Base-by-base conservation (phyloP, 129 eudicot species). In the Oenanthe sinensis region DNA sequence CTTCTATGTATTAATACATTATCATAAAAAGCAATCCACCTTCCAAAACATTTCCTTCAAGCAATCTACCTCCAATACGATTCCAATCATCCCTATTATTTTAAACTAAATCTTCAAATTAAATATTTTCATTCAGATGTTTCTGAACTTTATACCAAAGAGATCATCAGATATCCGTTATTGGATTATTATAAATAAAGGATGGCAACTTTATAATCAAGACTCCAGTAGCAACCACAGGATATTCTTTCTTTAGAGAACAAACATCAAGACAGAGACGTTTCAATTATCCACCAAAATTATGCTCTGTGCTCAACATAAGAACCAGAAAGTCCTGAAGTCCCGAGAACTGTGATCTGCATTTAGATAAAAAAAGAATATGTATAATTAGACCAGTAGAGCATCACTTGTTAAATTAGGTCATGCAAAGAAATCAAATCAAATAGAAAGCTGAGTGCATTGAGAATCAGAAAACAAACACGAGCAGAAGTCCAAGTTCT, bases 301-400 rank as follows among this genome's bases (percentile, higher is more conserved):
- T 81, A 89, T 69, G 91, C 93, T 87, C 97, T 88, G 79, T 91
- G 90, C 85, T 95, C 98, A 28, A 95, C 90, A 82, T 87, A 95
- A 6, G 98, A 95, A 79, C 98, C 97, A 77, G 96, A 88, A 68
- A 95, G 86, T 75, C 98, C 98, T 65, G 97, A 95, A 55, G 98
- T 91, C 80, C 97, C 98, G 17, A 95, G 96, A 77, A 95, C 97
- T 1, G 96, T 82, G 81, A 95, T 96, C 98, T 94, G 96, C 89
- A 91, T 79, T 78, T 33, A 78, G 15, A 71, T 26, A 48, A 28
- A 6, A 49, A 45, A 52, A 67, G 30, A 60, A 43, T 17, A 76
- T 75, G 26, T 79, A 42, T 55, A 45, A 81, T 37, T 40, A 19
- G 8, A 54, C 8, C 48, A 10, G 60, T 50, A 11, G 12, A 10